A percentile compares a stretch with the other conserved stretches of the same genome.
These are phyloP conservation scores for Trichoderma endophyticum DNA, from an alignment of 2,329 filamentous ascomycete species.

Conservation along the genomic window DNA sequence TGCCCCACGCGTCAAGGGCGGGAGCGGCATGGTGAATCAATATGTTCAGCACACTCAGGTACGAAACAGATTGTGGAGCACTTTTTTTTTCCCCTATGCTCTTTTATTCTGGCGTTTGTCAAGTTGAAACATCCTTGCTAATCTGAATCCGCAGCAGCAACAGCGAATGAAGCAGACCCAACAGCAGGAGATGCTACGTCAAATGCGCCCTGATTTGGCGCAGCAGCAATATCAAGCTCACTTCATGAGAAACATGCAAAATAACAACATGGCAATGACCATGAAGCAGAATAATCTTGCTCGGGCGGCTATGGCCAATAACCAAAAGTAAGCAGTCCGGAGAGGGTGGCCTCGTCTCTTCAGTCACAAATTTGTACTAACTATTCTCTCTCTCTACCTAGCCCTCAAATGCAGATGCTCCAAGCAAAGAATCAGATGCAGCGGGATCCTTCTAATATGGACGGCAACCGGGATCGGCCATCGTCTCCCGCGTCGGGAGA, in stretches of 20 bases:
- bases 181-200: slow-evolving; percentile 73
- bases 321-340: slow-evolving; percentile 57
- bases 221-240: slow-evolving; percentile 57
- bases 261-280: slow-evolving; percentile 56
- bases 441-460: slow-evolving; percentile 81
- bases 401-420: slow-evolving; percentile 71
- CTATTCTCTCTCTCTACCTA: slow-evolving; percentile 29
- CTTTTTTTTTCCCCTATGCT: slow-evolving; percentile 14
- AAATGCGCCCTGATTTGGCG: slow-evolving; percentile 61
- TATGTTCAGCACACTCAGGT: slow-evolving; percentile 85
- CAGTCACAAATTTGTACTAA: background rate
- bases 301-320: slow-evolving; percentile 76
- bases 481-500: slow-evolving; percentile 80
- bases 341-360: background rate
- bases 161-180: slow-evolving; percentile 70
- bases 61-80: slow-evolving; percentile 25
- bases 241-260: slow-evolving; percentile 67
- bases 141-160: slow-evolving; percentile 50
- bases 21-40: slow-evolving; percentile 62
- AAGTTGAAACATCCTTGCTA: background rate
- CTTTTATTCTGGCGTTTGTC: background rate
- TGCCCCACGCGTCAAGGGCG: slow-evolving; percentile 70
- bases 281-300: slow-evolving; percentile 62
- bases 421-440: slow-evolving; percentile 80
- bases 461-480: slow-evolving; percentile 75